These are phyloP conservation scores for Zygosaccharomyces kombuchaensis DNA, from an alignment of 805 yeast species.

Conservation along the genomic window DNA sequence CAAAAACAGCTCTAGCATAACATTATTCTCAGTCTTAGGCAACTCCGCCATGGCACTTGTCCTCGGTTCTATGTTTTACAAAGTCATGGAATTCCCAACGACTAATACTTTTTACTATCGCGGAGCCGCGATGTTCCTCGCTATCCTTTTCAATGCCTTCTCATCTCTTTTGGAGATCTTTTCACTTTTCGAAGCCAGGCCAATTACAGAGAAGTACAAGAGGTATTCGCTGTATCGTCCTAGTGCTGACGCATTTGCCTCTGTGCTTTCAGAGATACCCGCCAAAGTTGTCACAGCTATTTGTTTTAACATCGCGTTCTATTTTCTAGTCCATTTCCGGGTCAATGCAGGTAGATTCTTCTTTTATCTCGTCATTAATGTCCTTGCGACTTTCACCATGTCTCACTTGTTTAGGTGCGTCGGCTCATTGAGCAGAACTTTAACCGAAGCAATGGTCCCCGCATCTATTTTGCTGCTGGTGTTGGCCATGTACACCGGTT, in stretches of 20 bases:
- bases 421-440: constrained; percentile 45
- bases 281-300: constrained; percentile 42
- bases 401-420: constrained; percentile 51
- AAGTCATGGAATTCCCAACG: constrained; percentile 35
- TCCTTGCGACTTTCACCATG: constrained; percentile 46
- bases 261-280: constrained; percentile 49
- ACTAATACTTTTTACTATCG: constrained; percentile 51
- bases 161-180: constrained; percentile 56
- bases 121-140: constrained; percentile 64
- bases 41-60: constrained; percentile 52
- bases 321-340: constrained; percentile 51
- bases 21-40: constrained; percentile 40
- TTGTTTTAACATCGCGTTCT: constrained; percentile 47
- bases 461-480: constrained; percentile 48
- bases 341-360: constrained; percentile 52
- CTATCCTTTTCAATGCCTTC: constrained; percentile 59
- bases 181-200: constrained; percentile 50
- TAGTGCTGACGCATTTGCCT: constrained; percentile 54
- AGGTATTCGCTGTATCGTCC: constrained; percentile 55
- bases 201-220: constrained; percentile 56
- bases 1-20: constrained; percentile 47
- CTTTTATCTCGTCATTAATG: constrained; percentile 44
- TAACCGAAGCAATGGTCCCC: constrained; percentile 56
- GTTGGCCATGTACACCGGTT: constrained; percentile 51
- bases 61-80: constrained; percentile 55